Percentiles rank a stretch among this genome's conserved stretches.
Evolutionary conservation across 805 yeast species (phyloP).

Genomic region (Kuraishia hungarica): DNA sequence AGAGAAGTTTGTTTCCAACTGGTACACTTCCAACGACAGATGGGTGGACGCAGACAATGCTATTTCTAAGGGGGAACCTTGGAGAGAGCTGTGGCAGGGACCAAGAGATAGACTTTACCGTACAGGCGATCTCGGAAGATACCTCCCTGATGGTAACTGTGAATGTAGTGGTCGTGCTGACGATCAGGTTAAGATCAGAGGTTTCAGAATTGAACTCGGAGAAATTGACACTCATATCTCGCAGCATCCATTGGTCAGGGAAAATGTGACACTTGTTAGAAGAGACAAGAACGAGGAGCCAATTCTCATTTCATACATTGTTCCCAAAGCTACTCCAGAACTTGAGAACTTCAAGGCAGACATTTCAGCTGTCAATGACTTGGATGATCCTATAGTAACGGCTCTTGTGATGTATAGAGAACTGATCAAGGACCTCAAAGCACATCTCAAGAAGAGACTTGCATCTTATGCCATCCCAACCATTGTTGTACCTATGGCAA

Average conservation of each 20-base stretch:
- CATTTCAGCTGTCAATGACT: conserved; percentile 34
- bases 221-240: conserved; percentile 97
- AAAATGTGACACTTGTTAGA: conserved; percentile 85
- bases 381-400: conserved; percentile 58
- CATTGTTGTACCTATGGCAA: conserved; percentile 76
- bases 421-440: conserved; percentile 72
- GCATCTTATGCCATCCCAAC: conserved; percentile 94
- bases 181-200: conserved; percentile 97
- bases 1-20: conserved; percentile 81
- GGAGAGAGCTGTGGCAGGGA: conserved; percentile 83
- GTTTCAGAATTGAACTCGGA: conserved; percentile 96
- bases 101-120: conserved; percentile 94
- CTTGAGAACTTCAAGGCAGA: conserved; percentile 41
- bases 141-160: conserved; percentile 93
- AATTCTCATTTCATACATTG: conserved; percentile 82
- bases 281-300: conserved; percentile 92
- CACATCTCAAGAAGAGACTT: conserved; percentile 77
- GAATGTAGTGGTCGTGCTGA: conserved; percentile 99
- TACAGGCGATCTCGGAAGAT: conserved; percentile 96
- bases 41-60: conserved; percentile 53
- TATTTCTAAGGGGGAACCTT: conserved; percentile 37
- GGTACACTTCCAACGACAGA: conserved; percentile 69
- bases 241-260: conserved; percentile 87
- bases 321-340: conserved; percentile 53
- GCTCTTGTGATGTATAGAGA: conserved; percentile 73